Evolutionary conservation across 2,329 filamentous ascomycete genomes (phyloP), one percentile per base, ranked within the genome.

Genomic region (Chaetomiaceae sp.): DNA sequence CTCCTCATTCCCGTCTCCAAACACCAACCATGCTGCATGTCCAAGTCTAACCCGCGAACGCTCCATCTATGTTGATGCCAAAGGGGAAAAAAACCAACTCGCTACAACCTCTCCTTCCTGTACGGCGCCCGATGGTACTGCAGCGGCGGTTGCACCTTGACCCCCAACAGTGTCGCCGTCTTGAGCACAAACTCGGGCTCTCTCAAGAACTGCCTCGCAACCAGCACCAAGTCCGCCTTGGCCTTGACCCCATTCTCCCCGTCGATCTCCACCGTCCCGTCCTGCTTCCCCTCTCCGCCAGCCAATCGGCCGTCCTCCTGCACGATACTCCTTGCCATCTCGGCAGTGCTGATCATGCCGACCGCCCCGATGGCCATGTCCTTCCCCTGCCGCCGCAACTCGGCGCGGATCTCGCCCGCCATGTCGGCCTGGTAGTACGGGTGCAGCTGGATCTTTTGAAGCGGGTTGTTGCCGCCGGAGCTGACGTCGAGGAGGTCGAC

Each of bases 401-500:
- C 86, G 59, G 84, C 75, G 65, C 92, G 89, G 58, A 95, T 81
- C 29, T 77, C 74, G 42, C 82, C 81, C 0, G 89, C 86, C 50
- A 94, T 81, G 36, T 84, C 81, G 20, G 84, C 78, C 73, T 95
- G 90, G 75, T 88, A 92, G 34, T 78, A 81, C 1, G 84, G 82
- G 40, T 80, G 78, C 11, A 76, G 63, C 18, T 79, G 69, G 58
- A 89, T 81, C 65, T 82, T 74, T 65, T 87, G 84, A 40, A 70
- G 67, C 32, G 74, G 69, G 65, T 83, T 79, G 66, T 88, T 87
- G 34, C 88, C 91, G 30, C 84, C 89, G 1, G 84, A 85, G 61
- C 85, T 90, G 53, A 95, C 82, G 67, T 96, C 91, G 27, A 96
- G 76, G 14, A 95, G 73, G 66, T 96, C 91, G 38, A 96, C 79